These are phyloP conservation scores for Epichloe amarillans DNA, from an alignment of 2,329 filamentous ascomycete genomes.

Conservation along the genomic window DNA sequence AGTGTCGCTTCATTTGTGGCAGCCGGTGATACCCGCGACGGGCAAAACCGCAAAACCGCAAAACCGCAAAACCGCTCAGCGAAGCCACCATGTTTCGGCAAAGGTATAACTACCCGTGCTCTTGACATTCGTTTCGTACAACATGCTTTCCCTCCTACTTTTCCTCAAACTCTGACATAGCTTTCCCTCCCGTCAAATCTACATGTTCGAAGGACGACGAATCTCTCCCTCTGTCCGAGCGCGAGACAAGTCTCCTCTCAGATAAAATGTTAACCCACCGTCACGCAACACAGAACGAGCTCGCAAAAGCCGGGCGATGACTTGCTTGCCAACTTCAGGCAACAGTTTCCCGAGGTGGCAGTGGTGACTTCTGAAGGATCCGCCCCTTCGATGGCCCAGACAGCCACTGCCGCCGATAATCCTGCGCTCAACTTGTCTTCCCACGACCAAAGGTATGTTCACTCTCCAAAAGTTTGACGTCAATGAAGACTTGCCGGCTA, in stretches of 20 bases:
- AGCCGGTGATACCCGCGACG: background rate
- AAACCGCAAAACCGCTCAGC: background rate
- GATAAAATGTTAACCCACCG: background rate
- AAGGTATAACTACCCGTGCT: constrained; percentile 3
- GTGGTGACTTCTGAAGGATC: constrained; percentile 35
- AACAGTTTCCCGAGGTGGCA: constrained; percentile 64
- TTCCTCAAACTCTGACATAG: background rate
- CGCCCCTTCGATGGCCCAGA: constrained; percentile 21
- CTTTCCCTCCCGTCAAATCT: background rate
- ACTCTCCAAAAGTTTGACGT: background rate
- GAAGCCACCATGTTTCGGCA: constrained; percentile 10
- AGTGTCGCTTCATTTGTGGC: background rate
- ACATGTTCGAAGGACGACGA: background rate
- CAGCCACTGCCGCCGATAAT: constrained; percentile 18
- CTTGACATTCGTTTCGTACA: background rate
- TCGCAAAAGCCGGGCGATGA: constrained; percentile 75
- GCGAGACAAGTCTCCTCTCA: background rate
- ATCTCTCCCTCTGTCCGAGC: background rate
- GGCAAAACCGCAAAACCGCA: background rate
- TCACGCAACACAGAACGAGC: constrained; percentile 40
- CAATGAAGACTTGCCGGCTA: background rate
- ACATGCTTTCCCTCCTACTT: background rate
- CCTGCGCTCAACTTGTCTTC: constrained; percentile 10
- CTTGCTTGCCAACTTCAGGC: constrained; percentile 68
- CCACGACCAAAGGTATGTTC: constrained; percentile 16